Evolutionary conservation across 305 asterid species (phyloP).

Genomic region (Nicotiana rustica): DNA sequence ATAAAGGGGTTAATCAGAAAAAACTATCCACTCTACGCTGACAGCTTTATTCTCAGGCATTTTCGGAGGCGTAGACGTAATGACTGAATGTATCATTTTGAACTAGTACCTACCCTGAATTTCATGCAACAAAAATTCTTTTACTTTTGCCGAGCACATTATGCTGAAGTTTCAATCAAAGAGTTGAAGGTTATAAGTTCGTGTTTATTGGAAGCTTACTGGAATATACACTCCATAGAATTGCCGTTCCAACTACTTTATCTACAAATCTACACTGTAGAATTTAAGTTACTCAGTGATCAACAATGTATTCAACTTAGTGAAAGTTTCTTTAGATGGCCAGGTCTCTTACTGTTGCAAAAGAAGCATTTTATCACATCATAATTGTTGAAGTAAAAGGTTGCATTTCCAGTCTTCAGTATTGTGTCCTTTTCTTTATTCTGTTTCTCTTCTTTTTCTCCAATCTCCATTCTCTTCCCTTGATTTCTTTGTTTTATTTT

Average conservation of each 20-base stretch:
- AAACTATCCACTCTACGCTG: slow-evolving; percentile 91
- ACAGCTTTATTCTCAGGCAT: slow-evolving; percentile 89
- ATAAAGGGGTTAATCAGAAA: slow-evolving; percentile 88
- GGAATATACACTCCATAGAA: slow-evolving; percentile 21
- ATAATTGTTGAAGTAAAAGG: background rate
- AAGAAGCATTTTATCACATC: slow-evolving; percentile 21
- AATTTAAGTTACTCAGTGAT: slow-evolving; percentile 11
- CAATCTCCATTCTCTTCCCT: background rate
- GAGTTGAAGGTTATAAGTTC: slow-evolving; percentile 21
- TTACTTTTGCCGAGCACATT: slow-evolving; percentile 22
- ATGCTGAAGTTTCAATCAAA: slow-evolving; percentile 8
- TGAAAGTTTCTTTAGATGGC: slow-evolving; percentile 21
- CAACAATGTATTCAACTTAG: slow-evolving; percentile 16
- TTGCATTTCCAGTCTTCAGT: background rate
- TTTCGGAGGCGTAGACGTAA: slow-evolving; percentile 69
- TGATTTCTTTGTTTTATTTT: background rate
- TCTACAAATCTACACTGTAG: background rate
- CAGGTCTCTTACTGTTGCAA: background rate
- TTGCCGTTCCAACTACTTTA: slow-evolving; percentile 17
- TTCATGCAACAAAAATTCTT: slow-evolving; percentile 25
- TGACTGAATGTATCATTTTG: slow-evolving; percentile 51
- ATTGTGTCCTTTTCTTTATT: background rate
- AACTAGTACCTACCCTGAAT: slow-evolving; percentile 18
- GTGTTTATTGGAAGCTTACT: slow-evolving; percentile 1
- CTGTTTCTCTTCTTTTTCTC: background rate